Evolutionary conservation across 129 eudicot species (phyloP), one percentile per base, ranked within the genome.

Genomic region (Tagetes erecta): DNA sequence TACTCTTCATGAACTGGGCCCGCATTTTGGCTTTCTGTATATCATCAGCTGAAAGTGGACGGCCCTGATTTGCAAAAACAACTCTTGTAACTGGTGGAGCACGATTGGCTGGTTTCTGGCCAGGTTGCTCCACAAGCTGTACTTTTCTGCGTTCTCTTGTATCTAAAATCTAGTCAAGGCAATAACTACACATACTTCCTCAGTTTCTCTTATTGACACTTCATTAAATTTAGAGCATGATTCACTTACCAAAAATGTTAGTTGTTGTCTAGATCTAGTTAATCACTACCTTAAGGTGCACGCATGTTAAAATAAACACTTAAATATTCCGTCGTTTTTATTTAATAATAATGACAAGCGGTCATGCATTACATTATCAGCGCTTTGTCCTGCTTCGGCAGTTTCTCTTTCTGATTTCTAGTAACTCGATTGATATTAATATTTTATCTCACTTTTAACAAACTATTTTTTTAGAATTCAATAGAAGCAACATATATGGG

Each of bases 31-130:
- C 96, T 72, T 95, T 95, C 53, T 91, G 99, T 68, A 95, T 91
- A 60, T 95, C 99, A 77, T 95, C 99, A 20, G 99, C 96, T 12
- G 99, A 91, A 49, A 95, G 91, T 67, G 99, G 99, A 33, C 99
- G 99, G 45, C 90, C 86, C 76, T 88, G 96, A 68, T 80, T 76
- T 71, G 90, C 72, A 70, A 78, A 47, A 44, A 77, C 70, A 50
- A 89, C 67, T 84, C 86, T 82, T 36, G 87, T 52, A 68, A 78
- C 88, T 83, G 75, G 91, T 49, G 85, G 78, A 55, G 83, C 80
- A 65, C 92, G 91, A 38, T 74, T 82, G 66, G 86, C 75, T 20
- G 84, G 35, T 74, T 84, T 91, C 78, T 95, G 99, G 40, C 97
- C 90, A 0, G 99, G 97, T 69, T 91, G 97, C 83, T 95, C 99